Percentiles rank a stretch among this genome's conserved stretches.
Evolutionary conservation across 495 filamentous ascomycete species (phyloP).

Genomic region (Aspergillus baeticus): DNA sequence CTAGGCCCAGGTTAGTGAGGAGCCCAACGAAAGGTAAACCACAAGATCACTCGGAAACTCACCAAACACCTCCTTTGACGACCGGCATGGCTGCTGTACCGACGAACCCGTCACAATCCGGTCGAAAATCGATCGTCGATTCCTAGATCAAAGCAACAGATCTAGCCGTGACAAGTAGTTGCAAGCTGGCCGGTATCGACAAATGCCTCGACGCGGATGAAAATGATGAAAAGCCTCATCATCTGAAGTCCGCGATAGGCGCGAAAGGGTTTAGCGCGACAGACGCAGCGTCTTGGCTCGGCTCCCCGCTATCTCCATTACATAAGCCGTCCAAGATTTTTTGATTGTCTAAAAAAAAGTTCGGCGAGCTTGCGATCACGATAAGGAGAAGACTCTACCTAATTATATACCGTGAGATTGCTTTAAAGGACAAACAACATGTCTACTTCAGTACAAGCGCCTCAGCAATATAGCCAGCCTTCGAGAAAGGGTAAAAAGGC

Average conservation of each 20-base stretch:
- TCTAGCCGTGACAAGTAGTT: not conserved
- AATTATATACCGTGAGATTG: not conserved
- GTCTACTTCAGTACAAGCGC: conserved; percentile 43
- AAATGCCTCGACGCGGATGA: conserved; percentile 17
- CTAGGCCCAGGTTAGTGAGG: conserved; percentile 30
- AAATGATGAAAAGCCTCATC: conserved; percentile 12
- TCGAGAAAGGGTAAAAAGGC: conserved; percentile 98
- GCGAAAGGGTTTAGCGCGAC: conserved; percentile 22
- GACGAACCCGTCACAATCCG: conserved; percentile 12
- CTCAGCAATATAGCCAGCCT: conserved; percentile 70
- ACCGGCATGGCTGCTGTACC: conserved; percentile 69
- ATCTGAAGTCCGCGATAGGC: conserved; percentile 17
- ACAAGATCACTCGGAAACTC: conserved; percentile 48
- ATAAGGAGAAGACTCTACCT: conserved; percentile 19
- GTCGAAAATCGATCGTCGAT: conserved; percentile 6
- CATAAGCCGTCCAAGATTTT: conserved; percentile 5
- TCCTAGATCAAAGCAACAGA: not conserved
- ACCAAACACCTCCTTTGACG: conserved; percentile 97
- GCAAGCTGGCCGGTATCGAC: conserved; percentile 11
- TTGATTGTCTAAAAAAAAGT: conserved; percentile 24
- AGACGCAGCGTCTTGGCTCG: conserved; percentile 16
- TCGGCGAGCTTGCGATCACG: not conserved
- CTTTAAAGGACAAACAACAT: conserved; percentile 24
- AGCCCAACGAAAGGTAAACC: not conserved
- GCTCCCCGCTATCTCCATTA: not conserved